Conservation (phyloP, 2,329 filamentous ascomycete genomes). For the Cordyceps cicadae region DNA sequence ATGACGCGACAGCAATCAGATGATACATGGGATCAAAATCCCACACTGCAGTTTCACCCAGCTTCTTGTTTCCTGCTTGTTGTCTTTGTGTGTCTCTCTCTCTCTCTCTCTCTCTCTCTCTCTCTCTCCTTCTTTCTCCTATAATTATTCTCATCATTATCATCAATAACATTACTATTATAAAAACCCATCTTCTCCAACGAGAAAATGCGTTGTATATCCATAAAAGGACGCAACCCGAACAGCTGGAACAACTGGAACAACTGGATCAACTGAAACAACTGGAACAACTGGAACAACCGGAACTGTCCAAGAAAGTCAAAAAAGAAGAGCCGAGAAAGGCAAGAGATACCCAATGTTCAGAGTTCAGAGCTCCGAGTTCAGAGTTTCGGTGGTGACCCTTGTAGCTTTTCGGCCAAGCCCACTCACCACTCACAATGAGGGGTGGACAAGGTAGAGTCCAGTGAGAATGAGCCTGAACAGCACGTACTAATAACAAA, state of each 20-base stretch:
- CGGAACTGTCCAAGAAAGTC: too few relatives aligned
- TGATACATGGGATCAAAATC: background rate
- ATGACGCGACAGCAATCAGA: background rate
- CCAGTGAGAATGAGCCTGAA: background rate
- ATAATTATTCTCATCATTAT: too few relatives aligned
- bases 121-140: too few relatives aligned
- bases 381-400: conserved; percentile 3
- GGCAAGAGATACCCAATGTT: background rate
- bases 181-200: too few relatives aligned
- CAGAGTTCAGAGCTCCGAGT: background rate
- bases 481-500: background rate
- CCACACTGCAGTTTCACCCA: background rate
- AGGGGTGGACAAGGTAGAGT: background rate
- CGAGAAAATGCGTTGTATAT: too few relatives aligned
- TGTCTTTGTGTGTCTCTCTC: too few relatives aligned
- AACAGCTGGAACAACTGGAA: too few relatives aligned
- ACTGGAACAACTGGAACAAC: too few relatives aligned
- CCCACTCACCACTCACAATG: background rate
- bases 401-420: background rate
- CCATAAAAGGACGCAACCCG: too few relatives aligned
- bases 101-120: too few relatives aligned
- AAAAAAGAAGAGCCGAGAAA: background rate
- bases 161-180: too few relatives aligned
- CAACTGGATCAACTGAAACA: too few relatives aligned
- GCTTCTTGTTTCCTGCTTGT: background rate